Evolutionary conservation across 768 basidiomycete genomes (phyloP), one percentile per base, ranked within the genome.

Genomic region (Fomitopsis pulvina): DNA sequence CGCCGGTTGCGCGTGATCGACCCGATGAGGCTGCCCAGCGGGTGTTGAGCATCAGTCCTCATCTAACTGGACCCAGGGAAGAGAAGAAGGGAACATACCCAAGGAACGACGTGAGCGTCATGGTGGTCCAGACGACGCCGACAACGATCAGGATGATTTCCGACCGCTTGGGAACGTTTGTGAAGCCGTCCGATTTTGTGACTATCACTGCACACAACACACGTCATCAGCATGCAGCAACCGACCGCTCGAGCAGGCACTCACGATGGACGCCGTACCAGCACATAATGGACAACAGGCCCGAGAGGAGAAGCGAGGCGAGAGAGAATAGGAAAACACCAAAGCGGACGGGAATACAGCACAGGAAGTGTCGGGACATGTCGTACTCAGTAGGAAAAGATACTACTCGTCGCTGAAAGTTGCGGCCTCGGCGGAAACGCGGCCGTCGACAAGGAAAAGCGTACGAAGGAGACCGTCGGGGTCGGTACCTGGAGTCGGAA

Each of bases 271-370:
- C 24, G 26, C 54, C 26, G 30, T 47, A 52, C 60, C 60, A 64
- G 6, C 47, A 42, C 0, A 56, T 16, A 6, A 51, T 54, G 2
- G 56, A 41, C 5, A 47, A 11, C 11, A 47, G 22, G n/a, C 57
- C 57, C 4, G 37, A 27, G 10, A 26, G 26, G 29, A 58, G 37
- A 50, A 61, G 58, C 9, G 58, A 49, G 43, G 61, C 41, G 26
- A 64, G 49, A 3, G 61, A 64, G 50, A 59, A 55, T 48, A 64
- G n/a, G 61, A 63, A 64, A 32, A 63, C 63, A 18, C 51, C 63
- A 7, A 47, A 43, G 41, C 63, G 60, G 45, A 64, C 63, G 40
- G 63, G 63, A 32, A 64, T 64, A 48, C 63, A 64, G 57, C 47
- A 64, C 50, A 57, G 61, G 55, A 64, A 64, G 46, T 61, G 60